Evolutionary conservation across 345 rosid genomes (phyloP), one percentile per base, ranked within the genome.

Genomic region (Salix viminalis): DNA sequence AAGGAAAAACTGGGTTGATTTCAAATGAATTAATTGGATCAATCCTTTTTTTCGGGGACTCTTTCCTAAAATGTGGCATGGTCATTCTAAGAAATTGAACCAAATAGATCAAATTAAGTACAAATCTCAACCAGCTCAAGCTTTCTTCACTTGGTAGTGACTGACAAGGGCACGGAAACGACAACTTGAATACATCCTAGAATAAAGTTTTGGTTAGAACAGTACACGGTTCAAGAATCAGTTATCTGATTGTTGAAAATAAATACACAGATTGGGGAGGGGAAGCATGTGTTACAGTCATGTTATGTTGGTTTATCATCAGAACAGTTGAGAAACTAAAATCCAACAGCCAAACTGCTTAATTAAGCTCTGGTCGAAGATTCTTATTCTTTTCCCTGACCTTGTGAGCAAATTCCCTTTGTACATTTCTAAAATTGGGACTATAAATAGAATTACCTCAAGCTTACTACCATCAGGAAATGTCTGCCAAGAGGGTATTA

Each of bases 401-500:
- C 2, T 24, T 69, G 34, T 16, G 6, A 73, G 13, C 65, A 42
- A 37, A 52, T 48, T 34, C 1, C 18, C 37, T 12, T 3, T 41
- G 26, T 23, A 54, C 16, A 28, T 32, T 75, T 75, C 15, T 19
- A 19, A 18, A 68, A 18, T 75, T 32, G 72, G 16, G 36, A 32
- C 21, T 5, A 26, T 50, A 71, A 24, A 6, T 73, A 69, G 54
- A 24, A 18, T 24, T 88, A 96, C 99, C 97, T 96, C 99, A 18
- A 92, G 94, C 85, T 94, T 91, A 85, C 86, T 89, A 73, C 97
- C 98, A 83, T 92, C 99, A 1, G 99, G 94, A 74, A 96, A 96
- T 26, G 94, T 92, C 82, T 96, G 99, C 97, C 93, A 92, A 42
- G 97, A 86, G 0, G 99, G 99, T 50, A 87, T 88, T 87, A 96